Base-by-base conservation (phyloP, 73 alveolate genomes). In the Halteria grandinella region DNA sequence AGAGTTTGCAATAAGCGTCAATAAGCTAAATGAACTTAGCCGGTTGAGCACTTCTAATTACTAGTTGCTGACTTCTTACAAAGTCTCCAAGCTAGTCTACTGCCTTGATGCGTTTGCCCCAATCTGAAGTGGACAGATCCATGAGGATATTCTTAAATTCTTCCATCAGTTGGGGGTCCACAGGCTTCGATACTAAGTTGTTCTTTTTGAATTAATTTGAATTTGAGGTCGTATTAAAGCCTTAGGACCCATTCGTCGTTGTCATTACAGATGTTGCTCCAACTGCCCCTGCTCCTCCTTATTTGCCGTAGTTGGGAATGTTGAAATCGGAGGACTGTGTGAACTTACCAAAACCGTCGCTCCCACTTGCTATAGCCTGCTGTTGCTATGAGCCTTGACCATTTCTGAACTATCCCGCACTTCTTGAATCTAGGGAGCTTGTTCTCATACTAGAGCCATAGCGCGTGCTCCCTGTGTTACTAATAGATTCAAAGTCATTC, bases 401-500 rank as follows among this genome's bases (percentile, higher is more conserved):
- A 2, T 71, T 69, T 47, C 31, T 37, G 17, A 14, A 18, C 45
- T 41, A 24, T 1, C 75, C 86, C 8, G 66, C 86, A 21, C 69
- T 44, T 21, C 69, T 7, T 4, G 80, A 18, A 2, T 66, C 80
- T 44, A 66, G 25, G 3, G 80, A 66, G 52, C 69, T 55, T 36
- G 28, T 37, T 36, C 86, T 73, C 86, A 73, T 73, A 15, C 60
- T 55, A 27, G 71, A 51, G 8, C 74, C 84, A 52, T 77, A 33
- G 33, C 74, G 59, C 1, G 80, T 62, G 27, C 50, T 48, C 37
- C 75, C 88, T 14, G 17, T 21, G 28, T 77, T 44, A 24, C 59
- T 34, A n/a, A 77, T 47, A 37, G 75, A 1, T 29, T 77, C 69
- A n/a, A 32, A 23, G 27, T 53, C 88, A 23, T 32, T 51, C 34